Evolutionary conservation across 345 rosid species (phyloP), one percentile per base, ranked within the genome.

Genomic region (Litchi chinensis): DNA sequence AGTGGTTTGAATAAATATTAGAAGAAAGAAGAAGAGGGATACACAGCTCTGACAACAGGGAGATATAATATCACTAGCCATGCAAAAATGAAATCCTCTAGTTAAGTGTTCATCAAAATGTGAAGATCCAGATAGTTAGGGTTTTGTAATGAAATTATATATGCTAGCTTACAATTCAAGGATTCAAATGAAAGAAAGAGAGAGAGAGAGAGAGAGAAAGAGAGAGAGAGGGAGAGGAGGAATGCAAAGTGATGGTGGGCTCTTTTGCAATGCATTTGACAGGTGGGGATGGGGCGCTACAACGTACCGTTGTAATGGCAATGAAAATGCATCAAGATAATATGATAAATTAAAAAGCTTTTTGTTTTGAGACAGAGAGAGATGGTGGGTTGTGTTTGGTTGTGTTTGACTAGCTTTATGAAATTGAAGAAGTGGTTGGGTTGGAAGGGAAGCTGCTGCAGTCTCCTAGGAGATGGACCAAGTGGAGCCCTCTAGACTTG

Each of bases 41-140:
- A 44, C 24, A 68, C 26, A 76, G 67, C 69, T 48, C 70, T 28
- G 68, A 76, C 24, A 32, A 43, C 16, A 64, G 50, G 65, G 66
- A 79, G 86, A 81, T 10, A 66, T 71, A 60, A 37, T 79, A 77
- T 60, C 71, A 65, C 76, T 22, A 85, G 90, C 90, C 90, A 87
- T 87, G 87, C 87, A 87, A 84, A 76, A 73, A 65, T 46, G 44
- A 32, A 52, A 40, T 26, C 54, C 22, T 18, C 5, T n/a, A 37
- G n/a, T 46, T 0, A 65, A 54, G 50, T 63, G 54, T 21, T 59
- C 24, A 12, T 21, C 60, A 8, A 50, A 64, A 63, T 10, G 57
- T n/a, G 69, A 32, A 75, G 70, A 24, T 69, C 67, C 59, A 32
- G 37, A 1, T 32, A 16, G 60, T 44, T 79, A 66, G 80, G 71